These are phyloP conservation scores for Suhomyces wounanorum DNA, from an alignment of 1,139 yeast genomes.

Conservation along the genomic window DNA sequence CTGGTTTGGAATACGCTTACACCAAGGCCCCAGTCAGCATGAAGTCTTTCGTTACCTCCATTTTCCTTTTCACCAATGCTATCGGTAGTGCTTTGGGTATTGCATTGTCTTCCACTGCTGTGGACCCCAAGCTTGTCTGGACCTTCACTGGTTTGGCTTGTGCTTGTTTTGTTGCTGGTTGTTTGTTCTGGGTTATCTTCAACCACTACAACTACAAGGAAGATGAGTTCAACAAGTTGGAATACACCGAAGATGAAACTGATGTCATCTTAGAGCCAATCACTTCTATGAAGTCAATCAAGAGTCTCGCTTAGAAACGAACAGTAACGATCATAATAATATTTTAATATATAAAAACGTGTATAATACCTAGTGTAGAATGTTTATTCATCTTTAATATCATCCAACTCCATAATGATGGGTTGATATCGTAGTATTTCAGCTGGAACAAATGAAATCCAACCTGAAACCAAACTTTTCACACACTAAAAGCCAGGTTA, in stretches of 20 bases:
- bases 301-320: constrained; percentile 9
- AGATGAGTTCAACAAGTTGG: constrained; percentile 24
- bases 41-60: constrained; percentile 25
- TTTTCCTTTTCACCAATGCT: constrained; percentile 23
- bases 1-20: constrained; percentile 27
- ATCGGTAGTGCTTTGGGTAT: constrained; percentile 24
- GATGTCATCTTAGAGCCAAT: constrained; percentile 11
- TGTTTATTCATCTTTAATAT: too few species aligned
- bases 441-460: too few species aligned
- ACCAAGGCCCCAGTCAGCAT: constrained; percentile 24
- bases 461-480: too few species aligned
- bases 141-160: constrained; percentile 22
- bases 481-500: too few species aligned
- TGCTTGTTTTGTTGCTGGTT: constrained; percentile 21
- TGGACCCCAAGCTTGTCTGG: constrained; percentile 24
- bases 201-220: constrained; percentile 22
- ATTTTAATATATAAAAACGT: not conserved
- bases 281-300: constrained; percentile 12
- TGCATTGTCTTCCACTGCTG: constrained; percentile 22
- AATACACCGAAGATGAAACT: constrained; percentile 20
- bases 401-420: too few species aligned
- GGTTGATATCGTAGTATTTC: too few species aligned
- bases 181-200: constrained; percentile 23
- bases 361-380: not conserved
- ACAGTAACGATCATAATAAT: not conserved